Evolutionary conservation across 2,329 filamentous ascomycete species (phyloP), one percentile per base, ranked within the genome.

Genomic region (Diaporthe ilicicola): DNA sequence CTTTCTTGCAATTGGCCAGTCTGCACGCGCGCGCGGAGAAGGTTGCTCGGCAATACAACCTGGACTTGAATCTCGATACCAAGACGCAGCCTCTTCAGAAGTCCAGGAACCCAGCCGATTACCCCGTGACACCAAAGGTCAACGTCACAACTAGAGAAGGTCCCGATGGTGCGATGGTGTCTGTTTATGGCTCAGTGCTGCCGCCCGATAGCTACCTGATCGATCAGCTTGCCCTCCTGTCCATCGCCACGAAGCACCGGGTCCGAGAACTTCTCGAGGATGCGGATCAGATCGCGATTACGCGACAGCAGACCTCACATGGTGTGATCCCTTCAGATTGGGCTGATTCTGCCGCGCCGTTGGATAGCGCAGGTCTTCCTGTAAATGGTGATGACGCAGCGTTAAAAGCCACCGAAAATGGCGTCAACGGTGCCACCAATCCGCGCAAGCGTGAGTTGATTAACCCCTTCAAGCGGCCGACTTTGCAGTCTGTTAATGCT

Each of bases 161-260:
- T 0, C 87, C 90, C 0, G 90, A 94, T 64, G 81, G 81, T 75
- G 89, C 88, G 15, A 81, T 92, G 29, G 86, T 93, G 3, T 82
- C 88, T 51, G 91, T 91, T 1, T 87, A 85, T 17, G 91, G 91
- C 2, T 89, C 90, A 24, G 94, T 92, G 67, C 88, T 97, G 46
- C 88, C 96, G 0, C 90, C 92, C 44, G 92, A 94, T 53, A 90
- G 93, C 1, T 90, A 89, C 67, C 84, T 97, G 42, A 92, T 93
- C 17, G 94, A 97, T 73, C 93, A 98, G 75, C 83, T 98, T 54
- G 92, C 93, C 32, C 85, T 98, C 19, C 80, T 98, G 70, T 96
- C 94, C 7, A 87, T 98, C 70, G 93, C 93, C 22, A 91, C 94
- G 12, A 94, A 95, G 78, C 92, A 97, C 75, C 89, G 94, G 34